Evolutionary conservation across 1,284 basidiomycete species (phyloP), one percentile per base, ranked within the genome.

Genomic region (Microbotryomycetes sp.): DNA sequence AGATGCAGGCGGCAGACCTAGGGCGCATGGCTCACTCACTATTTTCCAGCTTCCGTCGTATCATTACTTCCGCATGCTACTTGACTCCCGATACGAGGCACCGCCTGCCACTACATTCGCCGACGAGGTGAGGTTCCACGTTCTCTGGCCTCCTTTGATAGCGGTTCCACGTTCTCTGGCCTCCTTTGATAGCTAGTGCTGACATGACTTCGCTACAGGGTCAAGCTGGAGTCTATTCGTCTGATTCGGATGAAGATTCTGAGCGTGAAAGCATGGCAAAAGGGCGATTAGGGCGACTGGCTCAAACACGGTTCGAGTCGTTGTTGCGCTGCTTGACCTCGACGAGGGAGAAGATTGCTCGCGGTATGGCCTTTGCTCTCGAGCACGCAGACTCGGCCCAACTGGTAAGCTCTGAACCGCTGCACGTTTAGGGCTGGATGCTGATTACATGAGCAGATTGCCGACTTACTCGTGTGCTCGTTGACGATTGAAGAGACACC

Each of bases 311-410:
- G 42, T 91, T 98, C 69, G 88, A 92, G 75, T 84, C 85, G 0
- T 92, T 97, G 86, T 80, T 99, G 30, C 84, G 94, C 22, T 84
- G 83, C 5, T 78, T 98, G 70, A 87, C 85, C 15, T 90, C 91
- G 3, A 87, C 88, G 68, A 80, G 92, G 58, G 91, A 89, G 9
- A 90, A 94, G 74, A 85, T 98, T 46, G 96, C 91, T 23, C 82
- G 91, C 23, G 90, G 88, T 63, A 99, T 97, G 92, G 84, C 88
- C 15, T 97, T 97, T 74, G 91, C 92, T 60, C 80, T 98, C 52
- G 90, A 93, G 74, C 90, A 94, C 71, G 92, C 94, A 1, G 90
- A 96, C 75, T 90, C 90, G 7, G 90, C 92, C 2, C 26, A 53
- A 5, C 54, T 48, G 31, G 63, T 63, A 29, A 46, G 28, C 19